Conservation (phyloP, 352 stramenopile genomes). For the Phytophthora hibernalis region DNA sequence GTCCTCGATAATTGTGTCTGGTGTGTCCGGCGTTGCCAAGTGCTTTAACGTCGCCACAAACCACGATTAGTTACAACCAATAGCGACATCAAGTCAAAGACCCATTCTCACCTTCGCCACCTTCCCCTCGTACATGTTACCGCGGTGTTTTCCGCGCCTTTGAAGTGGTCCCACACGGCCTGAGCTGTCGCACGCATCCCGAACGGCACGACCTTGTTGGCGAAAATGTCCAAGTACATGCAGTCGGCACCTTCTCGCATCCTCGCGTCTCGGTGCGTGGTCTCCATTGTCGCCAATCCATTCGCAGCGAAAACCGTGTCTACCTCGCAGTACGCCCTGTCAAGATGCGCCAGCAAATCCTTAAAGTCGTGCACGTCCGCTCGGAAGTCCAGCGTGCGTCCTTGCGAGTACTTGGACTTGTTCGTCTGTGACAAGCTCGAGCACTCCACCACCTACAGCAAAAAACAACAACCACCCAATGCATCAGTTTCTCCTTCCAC, state of each 20-base stretch:
- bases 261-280: conserved; percentile 42
- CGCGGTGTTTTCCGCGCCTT: conserved; percentile 46
- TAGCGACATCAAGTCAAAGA: neutral
- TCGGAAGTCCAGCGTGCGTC: conserved; percentile 42
- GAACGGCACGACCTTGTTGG: conserved; percentile 57
- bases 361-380: conserved; percentile 44
- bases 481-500: neutral
- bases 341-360: conserved; percentile 42
- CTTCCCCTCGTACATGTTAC: conserved; percentile 53
- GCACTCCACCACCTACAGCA: conserved; percentile 33
- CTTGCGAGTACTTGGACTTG: conserved; percentile 46
- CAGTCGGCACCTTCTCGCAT: conserved; percentile 47
- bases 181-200: conserved; percentile 45
- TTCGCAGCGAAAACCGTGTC: conserved; percentile 48
- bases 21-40: conserved; percentile 40
- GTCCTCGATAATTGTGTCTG: conserved; percentile 50
- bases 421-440: conserved; percentile 42
- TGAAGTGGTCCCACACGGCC: conserved; percentile 55
- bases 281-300: conserved; percentile 46
- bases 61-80: conserved; percentile 9
- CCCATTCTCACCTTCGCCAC: conserved; percentile 40
- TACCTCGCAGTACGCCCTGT: conserved; percentile 46
- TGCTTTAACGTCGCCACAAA: conserved; percentile 37
- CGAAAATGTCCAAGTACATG: conserved; percentile 57
- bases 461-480: conserved; percentile 1